Evolutionary conservation across 1,139 yeast species (phyloP).

Genomic region (Yamadazyma friedrichii): DNA sequence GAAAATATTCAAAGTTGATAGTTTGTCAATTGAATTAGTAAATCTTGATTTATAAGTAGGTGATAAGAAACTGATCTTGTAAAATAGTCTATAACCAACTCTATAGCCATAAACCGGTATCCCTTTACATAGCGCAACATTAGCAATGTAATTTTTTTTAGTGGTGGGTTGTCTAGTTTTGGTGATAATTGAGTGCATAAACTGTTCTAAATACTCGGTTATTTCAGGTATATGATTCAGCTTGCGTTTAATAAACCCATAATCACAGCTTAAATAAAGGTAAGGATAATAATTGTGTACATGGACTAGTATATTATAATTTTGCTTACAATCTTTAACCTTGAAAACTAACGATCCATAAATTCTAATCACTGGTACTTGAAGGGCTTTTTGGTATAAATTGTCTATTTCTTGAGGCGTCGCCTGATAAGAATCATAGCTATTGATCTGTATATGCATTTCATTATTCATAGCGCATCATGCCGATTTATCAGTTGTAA

Average conservation of each 20-base stretch:
- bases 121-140: slow-evolving; percentile 68
- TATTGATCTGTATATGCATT: slow-evolving; percentile 45
- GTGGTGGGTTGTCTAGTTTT: slow-evolving; percentile 9
- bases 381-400: slow-evolving; percentile 30
- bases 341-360: slow-evolving; percentile 50
- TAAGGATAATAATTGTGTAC: slow-evolving; percentile 87
- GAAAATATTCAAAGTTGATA: slow-evolving; percentile 18
- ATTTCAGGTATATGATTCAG: slow-evolving; percentile 14
- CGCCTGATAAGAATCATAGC: slow-evolving; percentile 64
- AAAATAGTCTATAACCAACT: slow-evolving; percentile 59
- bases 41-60: slow-evolving; percentile 61
- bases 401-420: slow-evolving; percentile 35
- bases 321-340: not conserved
- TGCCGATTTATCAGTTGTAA: not conserved
- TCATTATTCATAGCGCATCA: slow-evolving; percentile 1
- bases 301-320: slow-evolving; percentile 48
- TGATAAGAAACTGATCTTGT: slow-evolving; percentile 66
- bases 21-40: slow-evolving; percentile 55
- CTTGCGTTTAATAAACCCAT: slow-evolving; percentile 11
- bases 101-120: slow-evolving; percentile 83
- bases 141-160: slow-evolving; percentile 43
- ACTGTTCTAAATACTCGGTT: slow-evolving; percentile 19
- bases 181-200: slow-evolving; percentile 16
- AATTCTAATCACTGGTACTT: slow-evolving; percentile 74
- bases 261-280: slow-evolving; percentile 56